Evolutionary conservation across 805 yeast genomes (phyloP), one percentile per base, ranked within the genome.

Genomic region (Wickerhamomyces mucosus): DNA sequence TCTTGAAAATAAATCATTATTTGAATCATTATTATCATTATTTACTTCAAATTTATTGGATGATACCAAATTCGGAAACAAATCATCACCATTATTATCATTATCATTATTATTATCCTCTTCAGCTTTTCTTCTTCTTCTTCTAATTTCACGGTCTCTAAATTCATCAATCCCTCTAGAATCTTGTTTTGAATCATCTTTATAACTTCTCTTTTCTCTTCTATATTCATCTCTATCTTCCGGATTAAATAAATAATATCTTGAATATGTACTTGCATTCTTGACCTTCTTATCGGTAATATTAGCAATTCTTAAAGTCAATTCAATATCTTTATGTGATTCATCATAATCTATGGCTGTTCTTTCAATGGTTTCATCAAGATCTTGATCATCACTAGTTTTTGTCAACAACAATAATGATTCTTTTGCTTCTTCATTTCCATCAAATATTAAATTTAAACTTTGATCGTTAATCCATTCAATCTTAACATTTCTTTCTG

Each of bases 381-480:
- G 18, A 4, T 28, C 29, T 15, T 32, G 31, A 1, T 32, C 32
- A n/a, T 31, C 32, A 14, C 31, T 16, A 9, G 32, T 32, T 12
- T 31, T 25, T 5, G 50, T 24, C 14, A 49, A 21, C 13, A 39
- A 31, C 2, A 21, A 12, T 4, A 50, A 29, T 7, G 40, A 29
- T 2, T 37, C 29, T 7, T 16, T 22, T 11, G 52, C 51, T 6
- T 41, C 34, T 1, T 39, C 36, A 5, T 42, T 35, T 10, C 31
- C 34, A 26, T 50, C 50, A 28, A 50, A 50, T 3, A 45, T 46
- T 15, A 46, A 17, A 21, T 50, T 50, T 18, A 48, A 16, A 1
- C 43, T 37, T 1, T 37, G 22, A 21, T 50, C 55, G 29, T 50
- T 46, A 18, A 50, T 40, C 55, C 55, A 50, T 25, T 50, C 53